Base-by-base conservation (phyloP, 2,329 filamentous ascomycete genomes). In the Pezicula rhizophila region DNA sequence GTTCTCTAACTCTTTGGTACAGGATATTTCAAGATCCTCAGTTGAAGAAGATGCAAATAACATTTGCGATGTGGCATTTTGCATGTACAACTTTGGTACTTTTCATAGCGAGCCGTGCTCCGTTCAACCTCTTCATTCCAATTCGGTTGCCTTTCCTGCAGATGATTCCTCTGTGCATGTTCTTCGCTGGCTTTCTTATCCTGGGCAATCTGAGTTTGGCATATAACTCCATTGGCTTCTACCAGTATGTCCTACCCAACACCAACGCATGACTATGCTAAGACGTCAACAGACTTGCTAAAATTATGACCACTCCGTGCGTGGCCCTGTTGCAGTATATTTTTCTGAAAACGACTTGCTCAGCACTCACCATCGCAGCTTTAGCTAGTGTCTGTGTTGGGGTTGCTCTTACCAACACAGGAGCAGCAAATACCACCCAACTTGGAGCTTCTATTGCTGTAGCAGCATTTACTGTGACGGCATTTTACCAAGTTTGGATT, bases 21-120 rank as follows among this genome's bases (percentile, higher is more conserved):
- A 73, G 70, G 44, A 69, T 71, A 20, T 70, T 73, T 57, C 66
- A 61, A 57, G 70, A 73, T 54, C 54, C 62, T 38, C 70, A 72
- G 52, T 62, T 73, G 49, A 67, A 69, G 49, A 61, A 64, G 18
- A 70, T 68, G 63, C 70, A 72, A 57, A 66, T 73, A 49, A 67
- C 69, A 55, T 70, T 73, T 41, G 70, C 70, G 15, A 72, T 71
- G 66, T 73, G 69, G 70, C 70, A 73, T 55, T 72, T 72, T 52
- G 65, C 66, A 23, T 70, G 69, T 31, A 73, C 70, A 46, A 62
- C 64, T 31, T 64, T 70, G 50, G 69, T 71, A 41, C 66, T 73
- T 38, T 72, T 65, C 57, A 49, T 72, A 46, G 66, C 70, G 2
- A 69, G 67, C 45, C 66, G 64, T 28, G 60, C 57, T 1, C 68